Conservation (phyloP, 495 filamentous ascomycete genomes). For the Penicillium pulvis region DNA sequence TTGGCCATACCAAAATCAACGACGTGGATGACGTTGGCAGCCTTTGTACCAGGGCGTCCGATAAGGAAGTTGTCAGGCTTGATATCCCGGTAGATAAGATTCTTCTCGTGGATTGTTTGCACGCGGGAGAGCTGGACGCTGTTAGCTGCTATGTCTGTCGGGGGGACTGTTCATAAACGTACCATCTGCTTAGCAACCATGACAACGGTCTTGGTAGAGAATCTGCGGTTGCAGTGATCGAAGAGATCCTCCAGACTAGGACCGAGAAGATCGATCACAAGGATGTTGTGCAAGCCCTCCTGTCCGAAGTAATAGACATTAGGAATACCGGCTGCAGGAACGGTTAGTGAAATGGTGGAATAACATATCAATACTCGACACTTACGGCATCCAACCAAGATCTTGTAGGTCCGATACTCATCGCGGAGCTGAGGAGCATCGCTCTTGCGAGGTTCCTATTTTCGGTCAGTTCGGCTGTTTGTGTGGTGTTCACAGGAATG, state of each 20-base stretch:
- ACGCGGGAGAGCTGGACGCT: conserved; percentile 79
- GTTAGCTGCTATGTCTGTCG: conserved; percentile 19
- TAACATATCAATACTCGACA: conserved; percentile 29
- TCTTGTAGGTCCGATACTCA: conserved; percentile 99
- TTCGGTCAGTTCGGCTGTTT: conserved; percentile 21
- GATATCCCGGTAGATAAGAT: conserved; percentile 98
- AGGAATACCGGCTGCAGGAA: conserved; percentile 80
- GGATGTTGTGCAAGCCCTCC: conserved; percentile 98
- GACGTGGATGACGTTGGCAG: conserved; percentile 96
- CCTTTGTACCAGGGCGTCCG: conserved; percentile 87
- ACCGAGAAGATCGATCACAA: conserved; percentile 96
- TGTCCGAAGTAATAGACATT: conserved; percentile 99
- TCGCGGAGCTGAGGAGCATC: conserved; percentile 97
- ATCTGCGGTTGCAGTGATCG: conserved; percentile 94
- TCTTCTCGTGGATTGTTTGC: conserved; percentile 99
- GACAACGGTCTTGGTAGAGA: conserved; percentile 95
- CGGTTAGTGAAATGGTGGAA: conserved; percentile 22
- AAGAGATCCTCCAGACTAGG: conserved; percentile 97
- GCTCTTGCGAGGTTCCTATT: conserved; percentile 94
- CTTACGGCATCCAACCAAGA: conserved; percentile 98
- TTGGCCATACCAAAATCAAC: conserved; percentile 99
- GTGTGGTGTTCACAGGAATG: neutral
- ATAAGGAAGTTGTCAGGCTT: conserved; percentile 99
- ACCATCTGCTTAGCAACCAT: conserved; percentile 99
- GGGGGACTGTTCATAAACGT: conserved; percentile 26